Evolutionary conservation across 2,329 filamentous ascomycete genomes (phyloP).

Genomic region (Aspergillus brunneoviolaceus): DNA sequence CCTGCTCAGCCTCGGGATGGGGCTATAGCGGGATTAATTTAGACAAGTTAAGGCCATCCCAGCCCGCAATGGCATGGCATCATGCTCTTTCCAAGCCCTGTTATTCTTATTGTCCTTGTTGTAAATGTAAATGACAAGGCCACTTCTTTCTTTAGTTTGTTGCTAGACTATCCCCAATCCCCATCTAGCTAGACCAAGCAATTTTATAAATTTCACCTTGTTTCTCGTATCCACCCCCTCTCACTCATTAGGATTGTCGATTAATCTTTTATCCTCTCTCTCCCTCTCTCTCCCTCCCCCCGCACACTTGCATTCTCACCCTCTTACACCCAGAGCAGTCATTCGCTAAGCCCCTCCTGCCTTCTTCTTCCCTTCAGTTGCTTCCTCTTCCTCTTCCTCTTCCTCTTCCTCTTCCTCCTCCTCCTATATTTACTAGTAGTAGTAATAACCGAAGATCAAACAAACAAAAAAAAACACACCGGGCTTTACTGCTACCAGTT

Average conservation of each 20-base stretch:
- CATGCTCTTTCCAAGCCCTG: neutral
- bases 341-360: neutral
- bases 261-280: neutral
- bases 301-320: neutral
- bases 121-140: too few species aligned
- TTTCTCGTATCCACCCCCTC: neutral
- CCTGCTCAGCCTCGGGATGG: neutral
- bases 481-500: neutral
- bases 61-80: neutral
- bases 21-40: neutral
- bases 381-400: neutral
- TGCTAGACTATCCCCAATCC: neutral
- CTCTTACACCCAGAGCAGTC: neutral
- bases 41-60: neutral
- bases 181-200: neutral
- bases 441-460: too few species aligned
- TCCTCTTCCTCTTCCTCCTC: neutral
- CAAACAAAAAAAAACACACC: too few species aligned
- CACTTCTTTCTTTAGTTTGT: too few species aligned
- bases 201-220: neutral
- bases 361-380: too few species aligned
- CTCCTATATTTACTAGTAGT: neutral
- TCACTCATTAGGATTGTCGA: neutral
- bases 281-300: neutral
- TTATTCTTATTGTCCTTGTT: too few species aligned